Percentiles rank a stretch among this genome's conserved stretches.
These are phyloP conservation scores for Penicillium sp. DNA, from an alignment of 2,329 filamentous ascomycete species.

Conservation along the genomic window DNA sequence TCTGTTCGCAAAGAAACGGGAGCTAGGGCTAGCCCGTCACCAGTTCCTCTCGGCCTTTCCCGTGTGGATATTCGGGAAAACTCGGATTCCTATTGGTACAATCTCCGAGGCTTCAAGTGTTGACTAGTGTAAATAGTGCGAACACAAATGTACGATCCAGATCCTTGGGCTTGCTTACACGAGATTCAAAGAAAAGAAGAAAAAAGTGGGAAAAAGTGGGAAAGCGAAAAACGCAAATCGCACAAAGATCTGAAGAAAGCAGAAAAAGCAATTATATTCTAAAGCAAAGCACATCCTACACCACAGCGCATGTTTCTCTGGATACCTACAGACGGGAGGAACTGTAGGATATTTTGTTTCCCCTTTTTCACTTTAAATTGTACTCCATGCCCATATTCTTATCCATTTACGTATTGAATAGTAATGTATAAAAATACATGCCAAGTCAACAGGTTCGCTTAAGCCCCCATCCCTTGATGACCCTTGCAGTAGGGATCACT, in stretches of 20 bases:
- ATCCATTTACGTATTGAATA: neutral
- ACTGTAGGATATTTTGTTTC: too few relatives aligned
- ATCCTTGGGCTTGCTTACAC: neutral
- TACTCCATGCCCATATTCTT: neutral
- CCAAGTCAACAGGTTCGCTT: slow-evolving; percentile 8
- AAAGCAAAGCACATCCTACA: neutral
- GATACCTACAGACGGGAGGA: too few relatives aligned
- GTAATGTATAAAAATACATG: neutral
- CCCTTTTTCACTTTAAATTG: neutral
- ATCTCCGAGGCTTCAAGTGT: neutral
- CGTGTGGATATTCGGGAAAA: neutral
- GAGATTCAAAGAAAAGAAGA: neutral
- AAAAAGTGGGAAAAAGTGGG: neutral
- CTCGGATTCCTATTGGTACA: neutral
- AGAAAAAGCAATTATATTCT: neutral
- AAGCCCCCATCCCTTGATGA: slow-evolving; percentile 2
- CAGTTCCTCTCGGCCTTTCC: neutral
- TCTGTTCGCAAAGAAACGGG: neutral
- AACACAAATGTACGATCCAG: neutral
- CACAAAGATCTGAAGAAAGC: too few relatives aligned
- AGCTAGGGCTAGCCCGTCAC: neutral
- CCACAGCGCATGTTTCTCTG: neutral
- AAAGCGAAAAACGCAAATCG: too few relatives aligned
- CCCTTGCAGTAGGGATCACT: slow-evolving; percentile 6
- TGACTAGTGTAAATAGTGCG: neutral